Conservation (phyloP, 306 rosid genomes). For the Styphnolobium japonicum region DNA sequence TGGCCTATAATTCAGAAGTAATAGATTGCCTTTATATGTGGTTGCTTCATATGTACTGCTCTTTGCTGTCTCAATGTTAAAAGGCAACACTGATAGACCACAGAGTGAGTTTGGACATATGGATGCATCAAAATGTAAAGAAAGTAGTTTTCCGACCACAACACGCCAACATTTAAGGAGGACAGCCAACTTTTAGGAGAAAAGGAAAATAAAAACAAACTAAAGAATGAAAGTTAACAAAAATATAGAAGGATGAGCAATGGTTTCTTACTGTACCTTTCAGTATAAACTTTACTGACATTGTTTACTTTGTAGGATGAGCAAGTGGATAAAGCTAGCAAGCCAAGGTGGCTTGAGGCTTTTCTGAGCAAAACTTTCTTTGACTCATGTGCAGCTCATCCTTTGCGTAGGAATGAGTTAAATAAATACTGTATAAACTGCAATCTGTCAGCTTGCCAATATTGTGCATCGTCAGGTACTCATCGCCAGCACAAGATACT, state of each 20-base stretch:
- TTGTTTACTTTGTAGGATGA: neutral
- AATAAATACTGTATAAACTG: slow-evolving; percentile 36
- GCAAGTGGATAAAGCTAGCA: neutral
- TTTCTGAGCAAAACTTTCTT: slow-evolving; percentile 26
- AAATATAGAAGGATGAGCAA: neutral
- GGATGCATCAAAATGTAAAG: neutral
- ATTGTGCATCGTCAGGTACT: slow-evolving; percentile 22
- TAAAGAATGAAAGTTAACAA: neutral
- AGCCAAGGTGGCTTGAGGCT: slow-evolving; percentile 28
- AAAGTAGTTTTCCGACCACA: neutral
- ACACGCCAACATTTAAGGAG: neutral
- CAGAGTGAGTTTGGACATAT: neutral
- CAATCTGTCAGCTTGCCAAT: slow-evolving; percentile 27
- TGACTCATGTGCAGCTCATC: slow-evolving; percentile 18
- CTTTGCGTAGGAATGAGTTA: slow-evolving; percentile 12
- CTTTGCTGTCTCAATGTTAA: neutral
- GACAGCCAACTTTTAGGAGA: neutral
- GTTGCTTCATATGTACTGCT: neutral
- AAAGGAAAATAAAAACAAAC: neutral
- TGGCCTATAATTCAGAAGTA: neutral
- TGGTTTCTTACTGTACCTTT: neutral
- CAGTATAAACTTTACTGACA: neutral
- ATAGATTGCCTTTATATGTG: neutral
- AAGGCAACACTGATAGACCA: neutral
- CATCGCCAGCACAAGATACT: slow-evolving; percentile 30